Base-by-base conservation (phyloP, 2,329 filamentous ascomycete species). In the Scedosporium dehoogii region DNA sequence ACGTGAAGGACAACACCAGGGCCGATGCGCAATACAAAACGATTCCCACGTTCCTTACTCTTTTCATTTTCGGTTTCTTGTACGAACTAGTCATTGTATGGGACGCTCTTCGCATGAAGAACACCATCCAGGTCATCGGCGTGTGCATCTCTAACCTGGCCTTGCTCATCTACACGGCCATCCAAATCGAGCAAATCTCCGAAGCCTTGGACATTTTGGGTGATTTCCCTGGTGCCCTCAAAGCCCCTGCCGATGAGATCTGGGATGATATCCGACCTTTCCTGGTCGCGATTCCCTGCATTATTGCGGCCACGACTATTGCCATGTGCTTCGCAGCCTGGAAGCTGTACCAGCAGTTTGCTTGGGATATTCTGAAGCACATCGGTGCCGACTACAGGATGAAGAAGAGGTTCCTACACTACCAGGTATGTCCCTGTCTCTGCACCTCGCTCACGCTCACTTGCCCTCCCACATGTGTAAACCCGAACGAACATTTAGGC, bases 291-390 rank as follows among this genome's bases (percentile, higher is more conserved):
- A 91, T 96, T 62, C 94, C 94, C 0, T 86, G 84, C 68, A 84
- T 99, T 63, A 89, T 97, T 67, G 91, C 85, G 1, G 75, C 96
- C 33, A 85, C 85, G 33, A 93, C 90, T 2, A 66, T 92, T 5
- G 70, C 85, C 61, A 87, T 97, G 81, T 81, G 81, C 14, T 88
- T 91, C 65, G 79, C 92, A 60, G 87, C 93, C 2, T 97, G 92
- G 90, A 97, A 96, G 78, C 82, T 99, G 38, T 97, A 99, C 73
- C 92, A 96, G 71, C 93, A 97, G 74, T 99, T 99, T 75, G 93
- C 94, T 10, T 99, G 94, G 94, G 94, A 94, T 63, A 99, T 99
- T 71, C 92, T 99, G 76, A 99, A 99, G 81, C 92, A 96, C 75
- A 99, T 99, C 72, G 96, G 92, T 71, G 94, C 94, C 60, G 94